phyloP scores from a whole-genome alignment of 2,329 filamentous ascomycete genomes.

The Thermoascus crustaceus region DNA sequence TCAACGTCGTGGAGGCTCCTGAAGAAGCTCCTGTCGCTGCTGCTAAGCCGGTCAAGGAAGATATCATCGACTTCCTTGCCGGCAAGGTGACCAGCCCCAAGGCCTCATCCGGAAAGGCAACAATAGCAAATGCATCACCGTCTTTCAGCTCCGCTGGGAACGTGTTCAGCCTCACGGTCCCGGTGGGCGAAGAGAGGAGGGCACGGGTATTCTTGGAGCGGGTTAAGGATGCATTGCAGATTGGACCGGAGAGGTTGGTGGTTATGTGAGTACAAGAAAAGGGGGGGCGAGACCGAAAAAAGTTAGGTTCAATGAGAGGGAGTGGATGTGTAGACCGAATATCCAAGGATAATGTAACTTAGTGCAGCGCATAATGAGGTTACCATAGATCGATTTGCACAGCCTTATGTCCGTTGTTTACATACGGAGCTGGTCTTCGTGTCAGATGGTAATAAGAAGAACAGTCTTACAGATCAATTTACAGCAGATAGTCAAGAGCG shows the following conservation, averaged over 20 bases:
- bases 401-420: too few relatives aligned
- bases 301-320: neutral
- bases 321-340: neutral
- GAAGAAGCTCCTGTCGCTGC: slow-evolving; percentile 24
- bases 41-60: slow-evolving; percentile 45
- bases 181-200: slow-evolving; percentile 70
- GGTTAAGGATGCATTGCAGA: slow-evolving; percentile 74
- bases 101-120: slow-evolving; percentile 15
- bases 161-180: slow-evolving; percentile 73
- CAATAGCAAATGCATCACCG: slow-evolving; percentile 39
- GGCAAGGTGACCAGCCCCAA: slow-evolving; percentile 36
- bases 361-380: slow-evolving; percentile 1
- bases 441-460: too few relatives aligned
- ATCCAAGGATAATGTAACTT: neutral
- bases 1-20: slow-evolving; percentile 46
- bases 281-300: neutral
- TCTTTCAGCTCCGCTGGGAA: slow-evolving; percentile 57
- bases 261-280: too few relatives aligned
- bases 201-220: slow-evolving; percentile 76
- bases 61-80: slow-evolving; percentile 77
- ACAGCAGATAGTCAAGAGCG: too few relatives aligned
- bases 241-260: slow-evolving; percentile 68
- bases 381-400: neutral
- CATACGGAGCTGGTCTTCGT: too few relatives aligned
- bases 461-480: too few relatives aligned